These are phyloP conservation scores for Phytophthora pisi DNA, from an alignment of 352 stramenopile genomes.

Conservation along the genomic window DNA sequence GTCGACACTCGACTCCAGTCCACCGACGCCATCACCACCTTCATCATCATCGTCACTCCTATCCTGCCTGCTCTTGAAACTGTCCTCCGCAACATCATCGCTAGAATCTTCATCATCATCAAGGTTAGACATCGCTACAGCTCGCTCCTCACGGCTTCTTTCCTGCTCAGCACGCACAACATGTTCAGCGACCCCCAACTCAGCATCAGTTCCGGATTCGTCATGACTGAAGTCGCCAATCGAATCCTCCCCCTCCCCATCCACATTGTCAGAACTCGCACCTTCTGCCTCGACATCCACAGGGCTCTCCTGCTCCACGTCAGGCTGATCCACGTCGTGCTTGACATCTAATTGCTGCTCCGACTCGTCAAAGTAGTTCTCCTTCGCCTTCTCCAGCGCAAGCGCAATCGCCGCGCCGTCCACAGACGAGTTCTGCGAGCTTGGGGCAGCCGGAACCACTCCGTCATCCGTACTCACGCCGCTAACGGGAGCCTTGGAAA, in stretches of 20 bases:
- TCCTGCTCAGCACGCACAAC: conserved; percentile 46
- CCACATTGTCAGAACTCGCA: conserved; percentile 34
- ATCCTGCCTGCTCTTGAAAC: conserved; percentile 23
- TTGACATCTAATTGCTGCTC: conserved; percentile 25
- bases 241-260: conserved; percentile 31
- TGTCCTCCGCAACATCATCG: conserved; percentile 21
- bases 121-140: conserved; percentile 27
- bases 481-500: conserved; percentile 11
- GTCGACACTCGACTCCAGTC: conserved; percentile 21
- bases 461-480: conserved; percentile 9
- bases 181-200: conserved; percentile 37
- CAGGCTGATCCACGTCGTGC: conserved; percentile 31
- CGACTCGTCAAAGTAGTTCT: conserved; percentile 43
- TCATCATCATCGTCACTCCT: conserved; percentile 26
- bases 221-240: conserved; percentile 36
- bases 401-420: conserved; percentile 34
- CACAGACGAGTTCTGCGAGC: conserved; percentile 36
- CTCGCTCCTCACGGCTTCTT: conserved; percentile 33
- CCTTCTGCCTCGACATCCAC: conserved; percentile 34
- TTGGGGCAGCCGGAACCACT: conserved; percentile 14
- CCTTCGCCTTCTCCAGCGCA: conserved; percentile 34
- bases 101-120: conserved; percentile 33
- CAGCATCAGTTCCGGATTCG: conserved; percentile 32
- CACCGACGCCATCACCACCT: conserved; percentile 20
- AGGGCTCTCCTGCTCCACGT: conserved; percentile 34